phyloP scores from a whole-genome alignment of 2,329 filamentous ascomycete genomes.

The Zasmidium angulare region DNA sequence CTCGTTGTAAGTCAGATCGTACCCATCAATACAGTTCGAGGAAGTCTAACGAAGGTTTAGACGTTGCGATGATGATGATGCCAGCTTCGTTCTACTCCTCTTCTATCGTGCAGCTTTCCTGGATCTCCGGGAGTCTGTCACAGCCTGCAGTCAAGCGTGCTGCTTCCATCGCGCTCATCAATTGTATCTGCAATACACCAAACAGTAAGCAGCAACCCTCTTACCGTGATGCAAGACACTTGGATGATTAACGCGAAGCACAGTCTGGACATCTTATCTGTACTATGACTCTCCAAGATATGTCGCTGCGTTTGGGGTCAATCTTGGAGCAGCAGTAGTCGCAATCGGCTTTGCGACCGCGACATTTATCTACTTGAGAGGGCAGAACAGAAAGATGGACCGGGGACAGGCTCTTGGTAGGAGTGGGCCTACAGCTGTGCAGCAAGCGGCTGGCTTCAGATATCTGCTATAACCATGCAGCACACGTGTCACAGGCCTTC shows the following conservation, averaged over 20 bases:
- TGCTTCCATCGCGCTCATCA: conserved; percentile 28
- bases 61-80: conserved; percentile 61
- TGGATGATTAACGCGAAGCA: too few species aligned
- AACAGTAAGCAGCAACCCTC: conserved; percentile 15
- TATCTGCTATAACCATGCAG: conserved; percentile 24
- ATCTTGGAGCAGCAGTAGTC: conserved; percentile 21
- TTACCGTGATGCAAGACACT: not conserved
- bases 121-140: conserved; percentile 47
- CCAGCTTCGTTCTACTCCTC: conserved; percentile 56
- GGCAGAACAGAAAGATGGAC: conserved; percentile 29
- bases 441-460: conserved; percentile 28
- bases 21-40: not conserved
- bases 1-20: conserved; percentile 43
- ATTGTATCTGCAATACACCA: conserved; percentile 28
- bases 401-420: conserved; percentile 22
- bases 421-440: conserved; percentile 23
- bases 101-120: conserved; percentile 58
- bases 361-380: conserved; percentile 21
- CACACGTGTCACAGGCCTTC: not conserved
- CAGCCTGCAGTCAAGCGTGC: conserved; percentile 30
- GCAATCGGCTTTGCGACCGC: conserved; percentile 21
- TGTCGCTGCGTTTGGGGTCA: conserved; percentile 22
- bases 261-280: conserved; percentile 22
- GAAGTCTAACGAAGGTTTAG: not conserved
- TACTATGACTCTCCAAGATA: conserved; percentile 22